Percentiles rank a stretch among this genome's conserved stretches.
phyloP scores from a whole-genome alignment of 495 filamentous ascomycete genomes.

The Talaromyces liani region DNA sequence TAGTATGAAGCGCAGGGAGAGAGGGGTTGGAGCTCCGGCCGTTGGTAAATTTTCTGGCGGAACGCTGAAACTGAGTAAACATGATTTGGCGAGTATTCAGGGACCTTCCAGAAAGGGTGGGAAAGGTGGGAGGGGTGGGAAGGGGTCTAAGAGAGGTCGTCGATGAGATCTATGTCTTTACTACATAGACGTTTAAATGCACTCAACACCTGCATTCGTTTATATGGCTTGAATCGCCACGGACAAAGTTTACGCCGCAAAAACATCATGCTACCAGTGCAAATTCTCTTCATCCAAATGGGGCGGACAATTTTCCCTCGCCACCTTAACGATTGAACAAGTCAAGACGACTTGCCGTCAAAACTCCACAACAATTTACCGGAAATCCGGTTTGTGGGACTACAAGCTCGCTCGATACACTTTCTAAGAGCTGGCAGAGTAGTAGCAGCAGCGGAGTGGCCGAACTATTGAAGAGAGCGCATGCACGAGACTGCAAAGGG shows the following conservation, averaged over 20 bases:
- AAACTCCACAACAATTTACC: neutral
- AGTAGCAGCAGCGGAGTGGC: neutral
- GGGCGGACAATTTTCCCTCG: neutral
- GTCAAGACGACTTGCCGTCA: neutral
- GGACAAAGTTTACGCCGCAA: neutral
- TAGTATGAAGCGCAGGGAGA: conserved; percentile 44
- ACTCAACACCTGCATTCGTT: neutral
- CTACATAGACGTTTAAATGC: neutral
- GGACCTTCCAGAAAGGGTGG: conserved; percentile 21
- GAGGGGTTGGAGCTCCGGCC: conserved; percentile 63
- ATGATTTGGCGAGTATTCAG: conserved; percentile 62
- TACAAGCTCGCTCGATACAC: neutral
- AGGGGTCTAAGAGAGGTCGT: conserved; percentile 12
- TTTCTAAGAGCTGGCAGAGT: neutral
- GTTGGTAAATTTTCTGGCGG: conserved; percentile 77
- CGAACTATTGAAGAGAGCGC: neutral
- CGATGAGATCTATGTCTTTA: neutral
- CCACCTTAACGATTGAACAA: neutral
- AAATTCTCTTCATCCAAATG: neutral
- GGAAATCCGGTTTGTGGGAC: neutral
- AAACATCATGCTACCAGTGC: neutral
- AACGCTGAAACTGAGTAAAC: conserved; percentile 68
- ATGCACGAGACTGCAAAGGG: neutral
- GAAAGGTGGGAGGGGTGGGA: conserved; percentile 20
- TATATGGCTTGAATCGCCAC: neutral